These are phyloP conservation scores for Penicillium crystallinum DNA, from an alignment of 495 filamentous ascomycete genomes.

Conservation along the genomic window DNA sequence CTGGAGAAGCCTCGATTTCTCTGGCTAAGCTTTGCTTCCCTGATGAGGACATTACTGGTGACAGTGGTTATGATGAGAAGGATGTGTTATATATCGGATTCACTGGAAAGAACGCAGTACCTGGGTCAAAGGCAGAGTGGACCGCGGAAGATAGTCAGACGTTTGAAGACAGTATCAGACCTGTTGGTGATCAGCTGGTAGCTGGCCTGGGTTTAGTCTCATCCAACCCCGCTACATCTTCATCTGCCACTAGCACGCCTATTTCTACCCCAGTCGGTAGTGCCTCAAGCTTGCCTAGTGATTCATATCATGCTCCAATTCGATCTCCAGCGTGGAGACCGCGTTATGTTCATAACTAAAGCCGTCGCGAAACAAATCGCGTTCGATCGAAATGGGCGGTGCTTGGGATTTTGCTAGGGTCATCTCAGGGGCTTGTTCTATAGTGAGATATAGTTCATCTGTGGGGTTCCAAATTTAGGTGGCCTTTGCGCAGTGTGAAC, in stretches of 20 bases:
- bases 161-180: conserved; percentile 48
- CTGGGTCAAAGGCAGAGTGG: conserved; percentile 48
- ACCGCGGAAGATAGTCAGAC: conserved; percentile 31
- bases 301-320: neutral
- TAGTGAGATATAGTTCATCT: too few species aligned
- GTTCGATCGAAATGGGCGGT: too few species aligned
- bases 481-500: too few species aligned
- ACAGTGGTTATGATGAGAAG: conserved; percentile 45
- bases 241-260: too few species aligned
- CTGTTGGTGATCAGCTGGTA: conserved; percentile 40
- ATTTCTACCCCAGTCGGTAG: neutral
- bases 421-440: too few species aligned
- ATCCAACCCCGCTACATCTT: neutral
- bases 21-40: conserved; percentile 56
- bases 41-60: conserved; percentile 35
- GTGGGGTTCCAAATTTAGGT: too few species aligned
- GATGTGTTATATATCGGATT: conserved; percentile 56
- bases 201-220: conserved; percentile 4
- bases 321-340: neutral
- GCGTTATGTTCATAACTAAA: neutral
- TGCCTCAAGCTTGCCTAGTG: neutral
- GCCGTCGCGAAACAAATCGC: too few species aligned
- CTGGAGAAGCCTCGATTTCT: conserved; percentile 54
- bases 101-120: conserved; percentile 42
- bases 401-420: too few species aligned